A percentile compares a stretch with the other conserved stretches of the same genome.
These are phyloP conservation scores for Miamiensis avidus DNA, from an alignment of 169 alveolate genomes.

Conservation along the genomic window DNA sequence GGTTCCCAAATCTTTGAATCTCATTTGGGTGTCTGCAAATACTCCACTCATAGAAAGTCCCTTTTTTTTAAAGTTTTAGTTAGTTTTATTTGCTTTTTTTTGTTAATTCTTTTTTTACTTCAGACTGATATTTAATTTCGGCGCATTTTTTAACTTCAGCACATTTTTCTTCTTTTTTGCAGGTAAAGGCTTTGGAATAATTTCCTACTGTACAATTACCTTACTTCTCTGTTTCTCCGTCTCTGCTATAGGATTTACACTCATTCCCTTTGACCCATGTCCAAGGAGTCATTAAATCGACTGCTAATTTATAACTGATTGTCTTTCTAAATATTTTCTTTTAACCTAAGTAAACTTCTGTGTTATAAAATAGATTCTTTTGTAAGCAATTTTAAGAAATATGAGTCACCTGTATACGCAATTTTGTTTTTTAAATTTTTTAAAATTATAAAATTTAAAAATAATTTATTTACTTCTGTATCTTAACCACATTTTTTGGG, in stretches of 20 bases:
- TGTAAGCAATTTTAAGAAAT: neutral
- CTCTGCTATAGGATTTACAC: conserved; percentile 4
- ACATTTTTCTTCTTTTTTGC: neutral
- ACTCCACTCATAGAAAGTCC: conserved; percentile 6
- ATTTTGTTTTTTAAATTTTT: neutral
- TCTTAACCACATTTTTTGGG: too few relatives aligned
- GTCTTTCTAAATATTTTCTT: too few relatives aligned
- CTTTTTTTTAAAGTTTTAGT: neutral
- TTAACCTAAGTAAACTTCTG: neutral
- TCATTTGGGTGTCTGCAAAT: neutral
- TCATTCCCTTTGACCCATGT: conserved; percentile 27
- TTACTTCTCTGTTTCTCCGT: neutral
- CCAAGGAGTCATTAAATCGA: conserved; percentile 12
- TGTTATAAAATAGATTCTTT: too few relatives aligned
- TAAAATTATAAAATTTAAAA: neutral
- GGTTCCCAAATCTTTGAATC: neutral
- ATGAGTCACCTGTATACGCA: neutral
- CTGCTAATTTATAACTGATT: neutral
- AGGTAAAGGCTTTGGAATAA: neutral
- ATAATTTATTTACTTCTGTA: too few relatives aligned
- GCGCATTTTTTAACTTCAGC: conserved; percentile 6
- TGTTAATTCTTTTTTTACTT: neutral
- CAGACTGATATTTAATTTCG: conserved; percentile 16
- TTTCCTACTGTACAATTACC: too few relatives aligned
- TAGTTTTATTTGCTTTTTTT: too few relatives aligned